Conservation (phyloP, 345 rosid genomes). For the Melastoma malabathricum region DNA sequence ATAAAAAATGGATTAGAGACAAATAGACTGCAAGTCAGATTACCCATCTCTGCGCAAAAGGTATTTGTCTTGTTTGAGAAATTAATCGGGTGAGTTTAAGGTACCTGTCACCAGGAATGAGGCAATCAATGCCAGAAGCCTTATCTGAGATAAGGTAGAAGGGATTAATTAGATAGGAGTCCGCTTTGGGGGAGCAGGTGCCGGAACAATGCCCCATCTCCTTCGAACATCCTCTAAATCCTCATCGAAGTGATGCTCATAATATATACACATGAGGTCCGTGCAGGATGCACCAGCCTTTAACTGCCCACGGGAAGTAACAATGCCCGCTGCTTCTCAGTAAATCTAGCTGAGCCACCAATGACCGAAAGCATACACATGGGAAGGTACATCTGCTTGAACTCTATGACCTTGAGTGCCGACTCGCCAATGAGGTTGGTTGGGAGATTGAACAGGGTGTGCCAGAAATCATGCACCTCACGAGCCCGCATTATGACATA, state of each 20-base stretch:
- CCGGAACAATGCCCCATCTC: slow-evolving; percentile 25
- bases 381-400: slow-evolving; percentile 36
- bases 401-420: slow-evolving; percentile 37
- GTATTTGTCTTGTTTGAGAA: too few relatives aligned
- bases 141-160: too few relatives aligned
- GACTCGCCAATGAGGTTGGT: slow-evolving; percentile 35
- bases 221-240: slow-evolving; percentile 28
- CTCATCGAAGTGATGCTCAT: slow-evolving; percentile 32
- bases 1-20: too few relatives aligned
- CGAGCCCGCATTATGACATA: slow-evolving; percentile 37
- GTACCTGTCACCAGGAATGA: too few relatives aligned
- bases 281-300: slow-evolving; percentile 19
- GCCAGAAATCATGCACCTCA: slow-evolving; percentile 43
- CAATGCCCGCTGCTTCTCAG: slow-evolving; percentile 27
- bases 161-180: neutral
- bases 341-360: slow-evolving; percentile 29
- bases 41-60: too few relatives aligned
- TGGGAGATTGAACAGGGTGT: slow-evolving; percentile 30
- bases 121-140: too few relatives aligned
- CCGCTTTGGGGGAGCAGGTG: slow-evolving; percentile 12
- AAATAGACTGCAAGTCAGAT: too few relatives aligned
- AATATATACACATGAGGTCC: slow-evolving; percentile 32
- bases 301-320: slow-evolving; percentile 37
- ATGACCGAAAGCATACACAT: slow-evolving; percentile 33
- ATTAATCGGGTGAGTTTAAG: too few relatives aligned